Base-by-base conservation (phyloP, 2,329 filamentous ascomycete species). In the Talaromyces verruculosus region DNA sequence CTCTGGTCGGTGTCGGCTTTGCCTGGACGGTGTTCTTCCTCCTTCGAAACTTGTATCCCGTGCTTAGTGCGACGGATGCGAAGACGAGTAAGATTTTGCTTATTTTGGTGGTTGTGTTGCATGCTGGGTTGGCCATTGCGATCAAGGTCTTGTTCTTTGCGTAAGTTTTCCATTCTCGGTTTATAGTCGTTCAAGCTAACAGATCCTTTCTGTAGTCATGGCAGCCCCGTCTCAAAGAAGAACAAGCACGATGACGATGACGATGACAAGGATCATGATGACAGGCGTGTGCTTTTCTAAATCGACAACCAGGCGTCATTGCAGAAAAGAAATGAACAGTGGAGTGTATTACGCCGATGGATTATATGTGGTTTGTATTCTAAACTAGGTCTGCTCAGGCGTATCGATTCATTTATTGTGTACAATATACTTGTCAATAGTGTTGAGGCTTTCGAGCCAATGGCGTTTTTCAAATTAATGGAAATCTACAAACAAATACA, bases 81-180 rank as follows among this genome's bases (percentile, higher is more conserved):
- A 92, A 97, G 83, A 93, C 91, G 28, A 95, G 91, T 79, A 96
- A 96, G 85, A 84, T 92, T 25, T 80, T 99, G 68, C 84, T 99
- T 67, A 83, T 98, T 62, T 82, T 94, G 25, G 93, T 99, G 30
- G 85, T 98, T 35, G 85, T 87, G 35, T 83, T 98, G 68, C 95
- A 99, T 80, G 89, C 93, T 33, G 95, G 90, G n/a, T 84, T 99
- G 70, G 88, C 94, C 1, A 87, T 98, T 72, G 91, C 94, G 4
- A 98, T 99, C 80, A 98, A 98, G 85, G 89, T 97, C 67, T 81
- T 98, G 33, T 98, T 98, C 85, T 99, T 99, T 80, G 93, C 93
- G 71, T 85, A 81, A 67, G 84, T 80, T 59, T 57, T 13, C 63
- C 66, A 55, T 30, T 33, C n/a, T 64, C 22, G 5, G n/a, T 7